These are phyloP conservation scores for Rickenella mellea DNA, from an alignment of 768 basidiomycete genomes.

Conservation along the genomic window DNA sequence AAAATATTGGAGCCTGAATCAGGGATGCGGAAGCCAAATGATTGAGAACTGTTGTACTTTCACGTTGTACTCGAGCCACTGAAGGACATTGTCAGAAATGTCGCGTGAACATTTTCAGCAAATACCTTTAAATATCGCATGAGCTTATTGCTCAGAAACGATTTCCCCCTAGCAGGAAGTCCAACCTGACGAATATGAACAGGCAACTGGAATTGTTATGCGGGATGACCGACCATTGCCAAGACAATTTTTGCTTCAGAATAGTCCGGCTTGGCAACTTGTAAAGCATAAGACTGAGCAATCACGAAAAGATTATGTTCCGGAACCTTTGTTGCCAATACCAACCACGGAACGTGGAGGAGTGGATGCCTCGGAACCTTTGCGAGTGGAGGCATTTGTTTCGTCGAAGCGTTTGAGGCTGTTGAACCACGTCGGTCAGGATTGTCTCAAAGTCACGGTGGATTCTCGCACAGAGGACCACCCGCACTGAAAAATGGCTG, in stretches of 20 bases:
- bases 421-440: background rate
- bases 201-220: background rate
- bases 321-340: conserved; percentile 77
- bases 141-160: conserved; percentile 95
- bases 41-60: conserved; percentile 39
- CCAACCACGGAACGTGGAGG: conserved; percentile 80
- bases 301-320: background rate
- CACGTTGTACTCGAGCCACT: conserved; percentile 99
- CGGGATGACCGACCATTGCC: conserved; percentile 63
- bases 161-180: conserved; percentile 95
- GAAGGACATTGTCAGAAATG: too few relatives aligned
- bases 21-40: background rate
- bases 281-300: conserved; percentile 3
- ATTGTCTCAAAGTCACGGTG: conserved; percentile 1
- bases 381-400: conserved; percentile 59
- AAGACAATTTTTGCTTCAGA: conserved; percentile 98
- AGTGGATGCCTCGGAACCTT: conserved; percentile 64
- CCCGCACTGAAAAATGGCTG: conserved; percentile 52
- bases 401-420: conserved; percentile 79
- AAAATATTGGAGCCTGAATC: background rate
- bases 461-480: conserved; percentile 57
- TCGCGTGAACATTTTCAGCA: too few relatives aligned
- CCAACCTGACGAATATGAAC: conserved; percentile 50
- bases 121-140: conserved; percentile 89
- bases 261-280: conserved; percentile 95